Percentiles rank a stretch among this genome's conserved stretches.
These are phyloP conservation scores for Candida multigemmis DNA, from an alignment of 805 yeast species.

Conservation along the genomic window DNA sequence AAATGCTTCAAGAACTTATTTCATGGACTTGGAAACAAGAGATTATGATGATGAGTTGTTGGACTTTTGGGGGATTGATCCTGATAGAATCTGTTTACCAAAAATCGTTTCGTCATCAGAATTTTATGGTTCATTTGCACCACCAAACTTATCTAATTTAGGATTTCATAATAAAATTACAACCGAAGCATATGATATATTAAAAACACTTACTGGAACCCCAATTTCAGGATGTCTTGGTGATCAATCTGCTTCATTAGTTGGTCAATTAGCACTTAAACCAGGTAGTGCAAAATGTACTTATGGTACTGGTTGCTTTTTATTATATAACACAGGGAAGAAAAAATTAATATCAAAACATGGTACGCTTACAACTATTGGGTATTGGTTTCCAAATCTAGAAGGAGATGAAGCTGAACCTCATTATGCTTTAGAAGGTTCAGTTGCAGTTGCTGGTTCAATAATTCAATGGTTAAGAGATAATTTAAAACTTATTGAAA, in stretches of 20 bases:
- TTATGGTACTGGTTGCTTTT: constrained; percentile 92
- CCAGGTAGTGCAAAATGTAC: constrained; percentile 90
- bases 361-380: constrained; percentile 85
- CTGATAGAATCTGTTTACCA: constrained; percentile 56
- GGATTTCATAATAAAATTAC: constrained; percentile 46
- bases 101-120: constrained; percentile 73
- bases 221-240: constrained; percentile 90
- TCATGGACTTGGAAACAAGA: constrained; percentile 71
- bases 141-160: constrained; percentile 48
- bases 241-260: constrained; percentile 89
- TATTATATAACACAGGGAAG: constrained; percentile 79
- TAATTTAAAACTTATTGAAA: constrained; percentile 72
- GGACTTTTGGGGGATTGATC: constrained; percentile 73
- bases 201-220: constrained; percentile 42
- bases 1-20: constrained; percentile 85
- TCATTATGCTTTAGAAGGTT: constrained; percentile 88
- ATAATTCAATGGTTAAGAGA: constrained; percentile 92
- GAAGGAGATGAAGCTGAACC: constrained; percentile 44
- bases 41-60: constrained; percentile 72
- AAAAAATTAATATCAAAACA: constrained; percentile 60
- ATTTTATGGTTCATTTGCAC: constrained; percentile 60
- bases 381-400: constrained; percentile 77
- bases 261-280: constrained; percentile 82
- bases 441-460: constrained; percentile 93
- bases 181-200: constrained; percentile 41